Conservation (phyloP, 75 land plant genomes). For the Sequoia sempervirens region DNA sequence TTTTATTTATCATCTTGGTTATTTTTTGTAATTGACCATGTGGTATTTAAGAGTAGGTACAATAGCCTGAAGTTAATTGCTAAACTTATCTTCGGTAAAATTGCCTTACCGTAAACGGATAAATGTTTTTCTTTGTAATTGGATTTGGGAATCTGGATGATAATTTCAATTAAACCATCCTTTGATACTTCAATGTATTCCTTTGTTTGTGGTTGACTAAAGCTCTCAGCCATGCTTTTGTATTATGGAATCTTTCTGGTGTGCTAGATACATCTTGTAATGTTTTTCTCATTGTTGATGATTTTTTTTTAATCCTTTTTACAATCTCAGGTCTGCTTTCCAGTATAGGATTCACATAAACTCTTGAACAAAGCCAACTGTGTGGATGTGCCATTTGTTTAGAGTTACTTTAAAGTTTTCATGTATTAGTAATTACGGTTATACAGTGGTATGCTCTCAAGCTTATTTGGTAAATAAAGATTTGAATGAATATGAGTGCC, state of each 20-base stretch:
- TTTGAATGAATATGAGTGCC: background rate
- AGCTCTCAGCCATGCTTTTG: background rate
- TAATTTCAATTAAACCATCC: background rate
- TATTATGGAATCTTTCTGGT: background rate
- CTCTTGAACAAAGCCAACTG: constrained; percentile 6
- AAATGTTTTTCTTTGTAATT: background rate
- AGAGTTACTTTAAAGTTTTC: constrained; percentile 23
- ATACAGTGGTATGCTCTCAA: background rate
- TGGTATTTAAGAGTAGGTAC: background rate
- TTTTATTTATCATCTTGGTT: background rate
- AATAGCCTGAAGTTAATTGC: background rate
- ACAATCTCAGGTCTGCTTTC: background rate
- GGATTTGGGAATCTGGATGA: background rate
- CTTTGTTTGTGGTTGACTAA: background rate
- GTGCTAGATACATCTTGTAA: background rate
- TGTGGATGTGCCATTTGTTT: constrained; percentile 56
- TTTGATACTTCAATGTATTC: background rate
- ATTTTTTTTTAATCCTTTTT: background rate
- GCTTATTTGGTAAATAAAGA: background rate
- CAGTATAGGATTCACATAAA: background rate
- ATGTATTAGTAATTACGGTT: background rate
- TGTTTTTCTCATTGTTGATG: background rate
- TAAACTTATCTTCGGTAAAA: background rate
- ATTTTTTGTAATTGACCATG: background rate
- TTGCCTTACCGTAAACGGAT: background rate